A percentile compares a stretch with the other conserved stretches of the same genome.
Evolutionary conservation across 2,329 filamentous ascomycete genomes (phyloP).

Genomic region (Phyllosticta paracitricarpa): DNA sequence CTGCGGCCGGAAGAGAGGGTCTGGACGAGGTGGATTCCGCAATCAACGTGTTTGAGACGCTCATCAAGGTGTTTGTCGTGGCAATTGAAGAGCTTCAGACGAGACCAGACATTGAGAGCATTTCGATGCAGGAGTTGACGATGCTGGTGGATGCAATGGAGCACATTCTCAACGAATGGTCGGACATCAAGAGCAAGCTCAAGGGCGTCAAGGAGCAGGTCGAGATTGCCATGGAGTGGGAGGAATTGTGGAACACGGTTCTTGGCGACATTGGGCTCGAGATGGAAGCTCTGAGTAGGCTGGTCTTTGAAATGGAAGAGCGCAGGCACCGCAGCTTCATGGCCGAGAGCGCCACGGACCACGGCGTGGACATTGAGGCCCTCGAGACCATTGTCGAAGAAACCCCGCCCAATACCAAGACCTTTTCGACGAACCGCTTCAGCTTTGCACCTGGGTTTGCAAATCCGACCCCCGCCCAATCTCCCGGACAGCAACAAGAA

Average conservation of each 20-base stretch:
- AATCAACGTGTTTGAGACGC: slow-evolving; percentile 72
- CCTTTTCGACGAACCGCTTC: slow-evolving; percentile 52
- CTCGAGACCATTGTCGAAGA: slow-evolving; percentile 91
- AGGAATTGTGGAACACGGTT: slow-evolving; percentile 90
- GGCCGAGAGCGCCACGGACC: slow-evolving; percentile 48
- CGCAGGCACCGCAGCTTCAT: slow-evolving; percentile 72
- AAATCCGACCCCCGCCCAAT: slow-evolving; percentile 46
- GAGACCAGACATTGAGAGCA: slow-evolving; percentile 62
- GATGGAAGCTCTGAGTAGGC: slow-evolving; percentile 64
- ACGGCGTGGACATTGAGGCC: slow-evolving; percentile 67
- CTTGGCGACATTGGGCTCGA: slow-evolving; percentile 88
- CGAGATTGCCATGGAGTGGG: slow-evolving; percentile 97
- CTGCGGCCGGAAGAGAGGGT: slow-evolving; percentile 77
- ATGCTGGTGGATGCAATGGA: slow-evolving; percentile 84
- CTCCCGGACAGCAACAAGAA: slow-evolving; percentile 55
- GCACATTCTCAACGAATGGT: slow-evolving; percentile 73
- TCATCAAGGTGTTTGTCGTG: slow-evolving; percentile 85
- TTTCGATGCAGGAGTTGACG: slow-evolving; percentile 62
- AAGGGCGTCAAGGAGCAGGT: slow-evolving; percentile 80
- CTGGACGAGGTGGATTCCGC: slow-evolving; percentile 58
- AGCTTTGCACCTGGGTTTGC: slow-evolving; percentile 53
- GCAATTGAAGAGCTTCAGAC: slow-evolving; percentile 88
- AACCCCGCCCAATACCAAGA: slow-evolving; percentile 50
- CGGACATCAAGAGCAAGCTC: slow-evolving; percentile 65
- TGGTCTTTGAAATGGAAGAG: slow-evolving; percentile 98